phyloP scores from a whole-genome alignment of 768 basidiomycete species.

The Amanita rimosa region DNA sequence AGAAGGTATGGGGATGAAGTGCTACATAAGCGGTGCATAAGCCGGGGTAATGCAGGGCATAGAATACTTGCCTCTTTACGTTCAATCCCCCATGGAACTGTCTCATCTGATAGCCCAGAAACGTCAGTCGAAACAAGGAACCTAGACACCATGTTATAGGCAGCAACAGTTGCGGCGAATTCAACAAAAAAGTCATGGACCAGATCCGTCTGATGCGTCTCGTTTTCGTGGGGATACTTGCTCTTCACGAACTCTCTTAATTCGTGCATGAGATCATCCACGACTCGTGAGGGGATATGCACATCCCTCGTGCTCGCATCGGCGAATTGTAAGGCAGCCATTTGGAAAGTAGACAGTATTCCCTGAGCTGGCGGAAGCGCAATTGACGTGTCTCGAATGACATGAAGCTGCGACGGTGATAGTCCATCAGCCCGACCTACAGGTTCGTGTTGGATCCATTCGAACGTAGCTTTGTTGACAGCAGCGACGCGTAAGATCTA shows the following conservation, averaged over 20 bases:
- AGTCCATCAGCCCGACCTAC: conserved; percentile 40
- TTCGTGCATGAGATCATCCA: conserved; percentile 26
- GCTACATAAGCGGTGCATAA: conserved; percentile 15
- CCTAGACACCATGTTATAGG: conserved; percentile 65
- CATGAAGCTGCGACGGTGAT: conserved; percentile 39
- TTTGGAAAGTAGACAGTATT: conserved; percentile 34
- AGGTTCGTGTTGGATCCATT: conserved; percentile 47
- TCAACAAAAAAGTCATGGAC: conserved; percentile 42
- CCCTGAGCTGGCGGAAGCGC: conserved; percentile 27
- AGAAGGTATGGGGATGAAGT: conserved; percentile 25
- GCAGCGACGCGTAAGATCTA: conserved; percentile 43
- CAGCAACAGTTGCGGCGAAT: conserved; percentile 36
- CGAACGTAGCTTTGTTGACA: conserved; percentile 36
- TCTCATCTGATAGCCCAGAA: conserved; percentile 33
- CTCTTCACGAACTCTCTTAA: conserved; percentile 12
- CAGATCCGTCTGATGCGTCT: conserved; percentile 11
- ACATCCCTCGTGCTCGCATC: conserved; percentile 45
- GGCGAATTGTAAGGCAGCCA: conserved; percentile 43
- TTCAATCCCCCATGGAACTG: conserved; percentile 40
- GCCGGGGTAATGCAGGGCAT: background rate
- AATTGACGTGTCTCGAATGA: conserved; percentile 37
- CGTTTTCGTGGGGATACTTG: background rate
- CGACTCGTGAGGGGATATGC: conserved; percentile 29
- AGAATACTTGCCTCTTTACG: conserved; percentile 25
- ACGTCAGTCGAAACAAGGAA: conserved; percentile 53